Evolutionary conservation across 441 rosid species (phyloP).

Genomic region (Capsella rubella): DNA sequence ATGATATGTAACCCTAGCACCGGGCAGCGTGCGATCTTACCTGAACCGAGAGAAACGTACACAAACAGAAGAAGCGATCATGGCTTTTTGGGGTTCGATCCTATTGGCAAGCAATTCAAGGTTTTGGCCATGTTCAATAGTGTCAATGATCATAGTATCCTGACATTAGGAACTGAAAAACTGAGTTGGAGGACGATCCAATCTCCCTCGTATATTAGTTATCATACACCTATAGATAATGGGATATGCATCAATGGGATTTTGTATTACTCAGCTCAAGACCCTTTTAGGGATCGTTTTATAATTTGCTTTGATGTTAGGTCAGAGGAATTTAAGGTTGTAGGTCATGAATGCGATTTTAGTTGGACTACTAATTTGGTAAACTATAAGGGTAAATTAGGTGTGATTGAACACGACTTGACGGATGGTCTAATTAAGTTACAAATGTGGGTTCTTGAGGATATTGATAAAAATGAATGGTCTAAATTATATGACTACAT

Average conservation of each 20-base stretch:
- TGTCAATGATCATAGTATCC: not conserved
- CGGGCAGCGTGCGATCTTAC: not conserved
- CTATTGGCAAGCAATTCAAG: conserved; percentile 1
- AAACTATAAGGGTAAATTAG: conserved; percentile 3
- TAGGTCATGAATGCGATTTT: not conserved
- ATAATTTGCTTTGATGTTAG: not conserved
- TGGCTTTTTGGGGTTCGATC: not conserved
- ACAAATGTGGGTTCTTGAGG: not conserved
- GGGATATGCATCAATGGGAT: not conserved
- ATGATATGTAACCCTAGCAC: not conserved
- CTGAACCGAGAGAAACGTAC: not conserved
- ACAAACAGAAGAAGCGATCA: accelerated
- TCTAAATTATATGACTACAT: not conserved
- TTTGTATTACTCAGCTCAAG: not conserved
- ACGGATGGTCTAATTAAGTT: not conserved
- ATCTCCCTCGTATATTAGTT: not conserved
- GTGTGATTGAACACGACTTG: not conserved
- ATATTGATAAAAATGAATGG: not conserved
- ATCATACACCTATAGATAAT: not conserved
- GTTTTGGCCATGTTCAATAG: not conserved
- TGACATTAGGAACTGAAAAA: not conserved
- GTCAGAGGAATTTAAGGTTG: not conserved
- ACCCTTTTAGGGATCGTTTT: not conserved
- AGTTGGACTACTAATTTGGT: not conserved
- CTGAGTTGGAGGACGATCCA: not conserved